Evolutionary conservation across 2,329 filamentous ascomycete species (phyloP).

Genomic region (Ophiosphaerella korrae): DNA sequence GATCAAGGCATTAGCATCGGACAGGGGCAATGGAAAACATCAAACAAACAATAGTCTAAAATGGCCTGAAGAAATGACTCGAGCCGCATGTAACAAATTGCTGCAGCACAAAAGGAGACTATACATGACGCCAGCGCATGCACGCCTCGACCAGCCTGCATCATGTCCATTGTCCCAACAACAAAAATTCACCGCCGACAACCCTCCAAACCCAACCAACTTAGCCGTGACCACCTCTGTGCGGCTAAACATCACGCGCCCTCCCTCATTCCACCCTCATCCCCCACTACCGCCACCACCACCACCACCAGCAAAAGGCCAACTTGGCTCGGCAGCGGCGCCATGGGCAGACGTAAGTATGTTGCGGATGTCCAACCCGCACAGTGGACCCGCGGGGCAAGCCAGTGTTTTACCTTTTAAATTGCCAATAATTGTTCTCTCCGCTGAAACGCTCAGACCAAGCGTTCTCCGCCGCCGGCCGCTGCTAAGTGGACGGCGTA

Average conservation of each 20-base stretch:
- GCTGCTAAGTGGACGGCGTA: no score
- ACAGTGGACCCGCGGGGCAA: neutral
- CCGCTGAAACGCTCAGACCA: slow-evolving; percentile 2
- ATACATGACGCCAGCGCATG: slow-evolving; percentile 36
- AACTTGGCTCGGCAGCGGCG: no score
- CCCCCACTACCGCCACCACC: no score
- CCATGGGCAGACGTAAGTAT: no score
- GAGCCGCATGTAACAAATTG: slow-evolving; percentile 24
- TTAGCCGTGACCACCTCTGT: slow-evolving; percentile 19
- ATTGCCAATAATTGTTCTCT: slow-evolving; percentile 7
- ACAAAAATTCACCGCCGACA: slow-evolving; percentile 7
- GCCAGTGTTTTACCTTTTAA: slow-evolving; percentile 1
- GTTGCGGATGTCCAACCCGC: neutral
- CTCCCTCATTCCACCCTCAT: no score
- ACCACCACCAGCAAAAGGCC: no score
- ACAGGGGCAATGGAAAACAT: slow-evolving; percentile 6
- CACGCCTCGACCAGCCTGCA: slow-evolving; percentile 33
- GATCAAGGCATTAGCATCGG: neutral
- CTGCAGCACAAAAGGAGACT: slow-evolving; percentile 31
- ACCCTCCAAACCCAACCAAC: slow-evolving; percentile 26
- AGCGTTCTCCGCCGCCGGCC: slow-evolving; percentile 3
- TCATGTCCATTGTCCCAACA: slow-evolving; percentile 10
- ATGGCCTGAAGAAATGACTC: slow-evolving; percentile 19
- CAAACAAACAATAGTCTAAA: neutral
- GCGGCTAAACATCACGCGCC: no score